Base-by-base conservation (phyloP, 805 yeast genomes). In the Ogataea salicorniae region DNA sequence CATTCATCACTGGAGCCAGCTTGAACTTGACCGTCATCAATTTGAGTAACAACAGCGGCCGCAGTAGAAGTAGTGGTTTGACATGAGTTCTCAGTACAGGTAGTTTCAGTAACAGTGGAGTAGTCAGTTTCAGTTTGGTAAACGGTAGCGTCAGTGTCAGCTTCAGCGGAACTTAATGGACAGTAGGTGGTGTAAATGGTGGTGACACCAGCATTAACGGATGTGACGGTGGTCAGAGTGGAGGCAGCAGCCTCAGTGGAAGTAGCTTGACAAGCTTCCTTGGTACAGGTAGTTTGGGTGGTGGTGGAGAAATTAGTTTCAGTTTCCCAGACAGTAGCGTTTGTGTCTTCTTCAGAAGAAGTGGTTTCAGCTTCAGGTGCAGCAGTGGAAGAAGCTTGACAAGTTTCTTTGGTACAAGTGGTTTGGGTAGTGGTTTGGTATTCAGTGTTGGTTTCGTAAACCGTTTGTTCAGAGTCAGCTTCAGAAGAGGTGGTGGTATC, bases 151-250 rank as follows among this genome's bases (percentile, higher is more conserved):
- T 52, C 46, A 17, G 54, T 41, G 34, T 52, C 52, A 17, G 53
- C 43, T 16, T 50, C 37, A 31, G 58, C 54, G n/a, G 53, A 37
- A 37, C 53, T 43, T 41, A 37, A 37, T 42, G 56, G 57, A 41
- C 59, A 52, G 60, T 50, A 56, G 45, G 60, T 58, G 47, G 58
- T 55, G 56, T 46, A 54, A 16, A 46, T 53, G 43, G 61, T 57
- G 34, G 45, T 43, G 11, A 38, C 42, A 39, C 57, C 55, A 39
- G 41, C 26, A 13, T 34, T 51, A 18, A 49, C 44, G 18, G 48
- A 37, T 11, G 40, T 43, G 13, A 14, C 38, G 11, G 38, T 34
- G 26, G 38, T 31, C 6, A n/a, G 9, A 15, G 39, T 37, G 20
- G 54, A 41, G 34, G 57, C 31, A 4, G 46, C 31, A 33, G 50